Percentiles rank a stretch among this genome's conserved stretches.
Conservation (phyloP, 306 rosid genomes). For the Vicia sativa region DNA sequence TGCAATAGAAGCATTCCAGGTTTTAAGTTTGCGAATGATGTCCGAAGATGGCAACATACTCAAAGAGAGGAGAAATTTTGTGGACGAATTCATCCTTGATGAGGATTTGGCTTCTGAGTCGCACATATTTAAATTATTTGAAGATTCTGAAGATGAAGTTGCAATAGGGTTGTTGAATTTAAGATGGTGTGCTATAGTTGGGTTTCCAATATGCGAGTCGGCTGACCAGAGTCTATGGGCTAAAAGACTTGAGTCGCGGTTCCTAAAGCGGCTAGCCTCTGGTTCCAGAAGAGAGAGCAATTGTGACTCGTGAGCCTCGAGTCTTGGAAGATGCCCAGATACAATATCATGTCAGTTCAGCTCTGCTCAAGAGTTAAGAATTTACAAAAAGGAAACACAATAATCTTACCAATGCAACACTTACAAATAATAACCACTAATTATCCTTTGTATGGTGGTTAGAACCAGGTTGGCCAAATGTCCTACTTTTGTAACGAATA, state of each 20-base stretch:
- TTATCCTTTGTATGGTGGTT: no score
- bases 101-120: constrained; percentile 59
- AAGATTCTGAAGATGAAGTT: constrained; percentile 50
- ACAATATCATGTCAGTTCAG: neutral
- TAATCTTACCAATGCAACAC: no score
- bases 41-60: constrained; percentile 42
- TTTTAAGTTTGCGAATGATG: constrained; percentile 66
- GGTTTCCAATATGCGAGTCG: constrained; percentile 59
- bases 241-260: constrained; percentile 50
- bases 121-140: constrained; percentile 54
- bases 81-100: constrained; percentile 55
- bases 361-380: neutral
- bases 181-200: constrained; percentile 70
- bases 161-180: constrained; percentile 67
- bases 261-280: constrained; percentile 19
- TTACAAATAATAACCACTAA: no score
- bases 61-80: constrained; percentile 37
- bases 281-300: constrained; percentile 9
- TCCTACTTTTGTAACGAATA: neutral
- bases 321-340: neutral
- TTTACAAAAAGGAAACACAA: neutral
- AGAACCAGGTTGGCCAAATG: no score
- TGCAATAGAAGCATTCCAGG: constrained; percentile 72
- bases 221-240: constrained; percentile 72
- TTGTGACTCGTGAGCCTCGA: neutral